A percentile compares a stretch with the other conserved stretches of the same genome.
These are phyloP conservation scores for Sporormia fimetaria DNA, from an alignment of 495 filamentous ascomycete genomes.

Conservation along the genomic window DNA sequence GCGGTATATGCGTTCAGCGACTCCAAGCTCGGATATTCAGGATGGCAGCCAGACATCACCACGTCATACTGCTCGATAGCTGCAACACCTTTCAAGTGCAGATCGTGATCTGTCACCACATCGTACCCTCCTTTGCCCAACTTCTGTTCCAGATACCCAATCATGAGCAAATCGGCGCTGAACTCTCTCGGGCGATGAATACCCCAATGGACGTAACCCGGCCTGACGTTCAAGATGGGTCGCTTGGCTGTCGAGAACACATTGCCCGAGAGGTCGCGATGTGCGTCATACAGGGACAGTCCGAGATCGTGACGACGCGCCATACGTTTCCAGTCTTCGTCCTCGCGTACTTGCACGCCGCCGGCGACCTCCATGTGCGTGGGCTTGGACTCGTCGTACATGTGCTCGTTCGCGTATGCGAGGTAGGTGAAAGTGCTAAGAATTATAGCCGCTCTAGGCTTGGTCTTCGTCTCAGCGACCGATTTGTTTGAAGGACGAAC, in stretches of 20 bases:
- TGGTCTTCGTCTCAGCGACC: no score
- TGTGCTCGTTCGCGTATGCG: conserved; percentile 29
- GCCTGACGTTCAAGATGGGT: conserved; percentile 27
- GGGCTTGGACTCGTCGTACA: conserved; percentile 22
- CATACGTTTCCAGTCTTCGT: no score
- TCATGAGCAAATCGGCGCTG: conserved; percentile 28
- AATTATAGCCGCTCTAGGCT: no score
- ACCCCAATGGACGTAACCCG: conserved; percentile 28
- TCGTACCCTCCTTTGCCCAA: conserved; percentile 21
- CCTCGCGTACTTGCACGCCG: neutral
- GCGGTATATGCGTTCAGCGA: conserved; percentile 15
- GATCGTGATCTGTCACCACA: conserved; percentile 30
- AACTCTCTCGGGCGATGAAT: conserved; percentile 29
- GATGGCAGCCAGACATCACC: conserved; percentile 20
- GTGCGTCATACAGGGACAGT: conserved; percentile 26
- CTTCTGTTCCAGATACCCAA: conserved; percentile 27
- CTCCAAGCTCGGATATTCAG: conserved; percentile 21
- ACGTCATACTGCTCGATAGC: conserved; percentile 18
- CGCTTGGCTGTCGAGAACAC: conserved; percentile 18
- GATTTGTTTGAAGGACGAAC: conserved; percentile 9
- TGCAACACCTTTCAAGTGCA: conserved; percentile 18
- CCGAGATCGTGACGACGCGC: conserved; percentile 27
- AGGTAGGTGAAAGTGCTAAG: conserved; percentile 27
- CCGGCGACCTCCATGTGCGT: conserved; percentile 10
- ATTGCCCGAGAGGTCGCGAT: conserved; percentile 25